Conservation (phyloP, 352 stramenopile genomes). For the Globisporangium radiosum region DNA sequence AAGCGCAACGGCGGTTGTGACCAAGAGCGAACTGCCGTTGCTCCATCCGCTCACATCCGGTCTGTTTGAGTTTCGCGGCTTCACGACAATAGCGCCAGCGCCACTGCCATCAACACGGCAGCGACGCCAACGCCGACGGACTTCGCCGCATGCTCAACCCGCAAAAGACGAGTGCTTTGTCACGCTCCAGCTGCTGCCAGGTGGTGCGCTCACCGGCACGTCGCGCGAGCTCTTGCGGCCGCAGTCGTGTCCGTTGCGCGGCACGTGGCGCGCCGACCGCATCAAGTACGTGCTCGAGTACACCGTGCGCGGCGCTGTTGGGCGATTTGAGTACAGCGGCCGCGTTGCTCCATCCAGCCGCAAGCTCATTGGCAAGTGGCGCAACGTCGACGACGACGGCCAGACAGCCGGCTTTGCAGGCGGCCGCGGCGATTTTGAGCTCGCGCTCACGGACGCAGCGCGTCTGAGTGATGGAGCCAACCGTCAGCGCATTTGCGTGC, state of each 20-base stretch:
- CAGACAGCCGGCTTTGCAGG: constrained; percentile 40
- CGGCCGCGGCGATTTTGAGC: constrained; percentile 48
- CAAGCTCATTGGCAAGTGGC: constrained; percentile 43
- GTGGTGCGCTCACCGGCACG: constrained; percentile 41
- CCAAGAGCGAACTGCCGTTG: neutral
- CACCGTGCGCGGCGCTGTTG: constrained; percentile 53
- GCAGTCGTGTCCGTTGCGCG: constrained; percentile 41
- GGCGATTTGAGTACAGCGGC: constrained; percentile 54
- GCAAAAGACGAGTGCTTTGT: constrained; percentile 58
- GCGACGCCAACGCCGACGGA: neutral
- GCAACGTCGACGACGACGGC: constrained; percentile 48
- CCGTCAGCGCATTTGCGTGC: constrained; percentile 17
- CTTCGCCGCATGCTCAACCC: constrained; percentile 4
- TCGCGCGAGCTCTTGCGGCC: constrained; percentile 58
- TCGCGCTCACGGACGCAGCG: constrained; percentile 32
- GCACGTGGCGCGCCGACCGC: constrained; percentile 48
- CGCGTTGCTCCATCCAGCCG: constrained; percentile 23
- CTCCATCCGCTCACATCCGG: constrained; percentile 50
- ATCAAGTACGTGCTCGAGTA: constrained; percentile 60
- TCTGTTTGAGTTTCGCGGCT: constrained; percentile 59
- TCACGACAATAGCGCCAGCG: constrained; percentile 33
- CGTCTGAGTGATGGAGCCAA: constrained; percentile 3
- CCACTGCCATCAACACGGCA: constrained; percentile 3
- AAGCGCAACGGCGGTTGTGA: no score
- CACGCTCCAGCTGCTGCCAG: constrained; percentile 45